These are phyloP conservation scores for Domatiomyces globalis DNA, from an alignment of 2,329 filamentous ascomycete species.

Conservation along the genomic window DNA sequence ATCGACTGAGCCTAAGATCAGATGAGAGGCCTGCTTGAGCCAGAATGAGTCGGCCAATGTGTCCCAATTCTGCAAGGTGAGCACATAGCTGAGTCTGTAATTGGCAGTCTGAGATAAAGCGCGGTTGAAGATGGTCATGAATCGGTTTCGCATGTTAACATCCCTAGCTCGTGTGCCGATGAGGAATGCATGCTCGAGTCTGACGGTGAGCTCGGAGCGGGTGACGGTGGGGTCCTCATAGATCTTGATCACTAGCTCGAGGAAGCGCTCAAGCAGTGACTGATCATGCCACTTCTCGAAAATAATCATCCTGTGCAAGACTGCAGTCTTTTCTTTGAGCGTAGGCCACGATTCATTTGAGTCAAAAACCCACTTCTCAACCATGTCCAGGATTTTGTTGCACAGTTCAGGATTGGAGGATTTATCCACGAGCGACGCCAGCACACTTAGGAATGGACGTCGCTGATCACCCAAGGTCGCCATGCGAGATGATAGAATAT, in stretches of 20 bases:
- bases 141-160: constrained; percentile 91
- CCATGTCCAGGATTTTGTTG: constrained; percentile 83
- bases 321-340: constrained; percentile 95
- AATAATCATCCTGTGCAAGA: constrained; percentile 96
- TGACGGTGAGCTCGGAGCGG: constrained; percentile 84
- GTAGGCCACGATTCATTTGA: constrained; percentile 93
- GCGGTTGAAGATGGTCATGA: constrained; percentile 91
- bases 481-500: constrained; percentile 83
- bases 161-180: constrained; percentile 88
- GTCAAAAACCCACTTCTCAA: constrained; percentile 91
- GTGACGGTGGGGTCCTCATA: constrained; percentile 97
- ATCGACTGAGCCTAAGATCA: constrained; percentile 83
- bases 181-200: constrained; percentile 95
- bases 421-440: constrained; percentile 90
- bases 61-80: constrained; percentile 93
- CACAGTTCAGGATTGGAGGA: constrained; percentile 77
- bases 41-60: constrained; percentile 90
- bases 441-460: constrained; percentile 82
- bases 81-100: constrained; percentile 74
- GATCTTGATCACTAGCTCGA: constrained; percentile 91
- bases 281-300: constrained; percentile 78
- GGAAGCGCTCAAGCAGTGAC: constrained; percentile 78
- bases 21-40: constrained; percentile 86
- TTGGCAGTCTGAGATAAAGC: constrained; percentile 87
- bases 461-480: constrained; percentile 81